Evolutionary conservation across 1,284 basidiomycete genomes (phyloP), one percentile per base, ranked within the genome.

Genomic region (Coniferiporia sulphurascens): DNA sequence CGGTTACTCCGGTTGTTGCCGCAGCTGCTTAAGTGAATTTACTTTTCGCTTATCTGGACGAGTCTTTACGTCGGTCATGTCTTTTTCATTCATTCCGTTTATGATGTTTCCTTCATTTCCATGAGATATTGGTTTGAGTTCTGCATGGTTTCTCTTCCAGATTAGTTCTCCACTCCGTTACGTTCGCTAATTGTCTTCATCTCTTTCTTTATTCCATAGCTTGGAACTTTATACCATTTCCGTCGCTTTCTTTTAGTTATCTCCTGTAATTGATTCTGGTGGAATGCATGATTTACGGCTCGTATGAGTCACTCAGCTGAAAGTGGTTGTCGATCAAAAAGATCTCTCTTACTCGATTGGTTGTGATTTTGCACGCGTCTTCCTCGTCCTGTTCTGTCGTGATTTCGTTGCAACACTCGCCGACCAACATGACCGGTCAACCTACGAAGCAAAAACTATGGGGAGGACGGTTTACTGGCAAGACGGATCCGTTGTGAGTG

Each of bases 391-490:
- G 17, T 15, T 10, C 15, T 38, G 27, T 19, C 43, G 21, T 17
- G 48, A 57, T 52, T 32, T 84, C 86, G 85, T 46, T 80, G 34
- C 78, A 79, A 35, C n/a, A n/a, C n/a, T n/a, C n/a, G n/a, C n/a
- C n/a, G n/a, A n/a, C n/a, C n/a, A n/a, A n/a, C n/a, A n/a, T n/a
- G n/a, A n/a, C n/a, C n/a, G n/a, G n/a, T n/a, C 74, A 80, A 68
- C 83, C 85, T 9, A 84, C 87, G 17, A 91, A 90, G 67, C 87
- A 91, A 72, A 91, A 92, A 69, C 73, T 92, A 73, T 92, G 89
- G 89, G 89, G 89, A n/a, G 93, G 93, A 8, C 79, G 93, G 27
- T 95, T 95, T 70, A 94, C 91, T 13, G 93, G 93, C 50, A 84
- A 85, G 66, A 93, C 90, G 0, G 92, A 93, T 73, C 93, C 92